Evolutionary conservation across 1,284 basidiomycete species (phyloP).

Genomic region (Rhodotorula glutinis): DNA sequence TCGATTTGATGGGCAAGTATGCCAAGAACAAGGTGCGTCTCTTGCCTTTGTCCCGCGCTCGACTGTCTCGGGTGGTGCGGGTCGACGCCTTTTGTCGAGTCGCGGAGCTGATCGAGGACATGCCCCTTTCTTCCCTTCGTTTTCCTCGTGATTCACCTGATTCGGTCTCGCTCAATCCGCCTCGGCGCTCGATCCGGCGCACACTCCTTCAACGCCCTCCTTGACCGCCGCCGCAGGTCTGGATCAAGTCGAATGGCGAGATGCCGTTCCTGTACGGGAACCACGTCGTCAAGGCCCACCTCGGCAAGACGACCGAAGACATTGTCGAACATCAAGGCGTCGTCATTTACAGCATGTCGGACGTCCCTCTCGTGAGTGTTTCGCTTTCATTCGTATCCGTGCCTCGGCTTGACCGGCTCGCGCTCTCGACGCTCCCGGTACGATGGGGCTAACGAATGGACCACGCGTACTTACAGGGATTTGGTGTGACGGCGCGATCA

Average conservation of each 20-base stretch:
- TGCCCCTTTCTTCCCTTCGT: not conserved
- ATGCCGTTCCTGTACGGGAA: conserved; percentile 99
- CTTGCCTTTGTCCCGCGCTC: not conserved
- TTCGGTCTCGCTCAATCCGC: too few species aligned
- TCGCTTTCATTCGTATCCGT: too few species aligned
- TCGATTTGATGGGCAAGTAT: conserved; percentile 93
- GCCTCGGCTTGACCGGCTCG: conserved; percentile 51
- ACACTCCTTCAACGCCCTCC: too few species aligned
- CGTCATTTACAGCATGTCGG: conserved; percentile 92
- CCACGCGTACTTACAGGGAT: conserved; percentile 52
- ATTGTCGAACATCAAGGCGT: conserved; percentile 99
- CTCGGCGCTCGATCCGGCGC: too few species aligned
- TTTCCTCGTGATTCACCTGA: not conserved
- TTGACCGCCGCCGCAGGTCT: conserved; percentile 64
- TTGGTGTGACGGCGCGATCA: conserved; percentile 94
- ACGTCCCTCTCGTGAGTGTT: conserved; percentile 66
- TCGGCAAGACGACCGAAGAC: conserved; percentile 98
- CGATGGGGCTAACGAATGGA: not conserved
- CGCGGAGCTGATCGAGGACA: not conserved
- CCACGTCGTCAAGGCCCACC: conserved; percentile 96
- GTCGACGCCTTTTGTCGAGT: too few species aligned
- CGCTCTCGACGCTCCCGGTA: too few species aligned
- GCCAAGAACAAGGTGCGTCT: conserved; percentile 89
- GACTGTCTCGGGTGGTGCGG: too few species aligned
- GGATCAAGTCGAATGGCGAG: conserved; percentile 99